Percentiles rank a stretch among this genome's conserved stretches.
Evolutionary conservation across 306 rosid species (phyloP).

Genomic region (Comarum palustre): DNA sequence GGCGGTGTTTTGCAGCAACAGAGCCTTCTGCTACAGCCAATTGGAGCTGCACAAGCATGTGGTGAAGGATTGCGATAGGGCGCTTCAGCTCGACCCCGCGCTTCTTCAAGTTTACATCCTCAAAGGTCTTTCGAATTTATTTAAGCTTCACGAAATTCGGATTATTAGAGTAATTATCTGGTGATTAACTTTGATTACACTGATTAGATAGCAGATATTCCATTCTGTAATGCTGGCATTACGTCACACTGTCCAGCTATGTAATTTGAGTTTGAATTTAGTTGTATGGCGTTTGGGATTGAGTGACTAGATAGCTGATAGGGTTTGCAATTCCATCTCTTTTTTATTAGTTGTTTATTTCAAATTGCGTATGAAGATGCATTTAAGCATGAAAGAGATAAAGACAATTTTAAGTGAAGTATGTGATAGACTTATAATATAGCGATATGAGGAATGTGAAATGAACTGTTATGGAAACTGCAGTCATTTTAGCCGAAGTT

Average conservation of each 20-base stretch:
- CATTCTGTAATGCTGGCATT: not conserved
- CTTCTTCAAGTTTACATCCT: slow-evolving; percentile 79
- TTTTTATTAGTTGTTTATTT: not conserved
- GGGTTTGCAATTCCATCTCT: not conserved
- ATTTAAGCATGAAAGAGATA: not conserved
- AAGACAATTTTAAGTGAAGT: not conserved
- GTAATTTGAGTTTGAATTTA: not conserved
- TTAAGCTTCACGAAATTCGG: not conserved
- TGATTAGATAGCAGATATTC: not conserved
- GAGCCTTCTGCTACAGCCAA: slow-evolving; percentile 90
- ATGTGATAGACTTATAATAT: not conserved
- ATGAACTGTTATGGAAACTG: not conserved
- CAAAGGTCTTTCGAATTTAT: slow-evolving; percentile 47
- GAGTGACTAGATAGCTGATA: not conserved
- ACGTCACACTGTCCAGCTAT: not conserved
- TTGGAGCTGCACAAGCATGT: slow-evolving; percentile 93
- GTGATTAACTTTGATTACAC: not conserved
- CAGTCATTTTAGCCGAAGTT: not conserved
- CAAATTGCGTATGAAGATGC: not conserved
- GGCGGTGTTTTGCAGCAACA: slow-evolving; percentile 52
- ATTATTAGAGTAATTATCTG: slow-evolving; percentile 1
- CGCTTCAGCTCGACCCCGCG: slow-evolving; percentile 71
- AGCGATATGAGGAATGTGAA: not conserved
- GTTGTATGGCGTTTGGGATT: not conserved
- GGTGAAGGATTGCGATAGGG: slow-evolving; percentile 83